phyloP scores from a whole-genome alignment of 257 asterid species.

The Solanum lignicaule region DNA sequence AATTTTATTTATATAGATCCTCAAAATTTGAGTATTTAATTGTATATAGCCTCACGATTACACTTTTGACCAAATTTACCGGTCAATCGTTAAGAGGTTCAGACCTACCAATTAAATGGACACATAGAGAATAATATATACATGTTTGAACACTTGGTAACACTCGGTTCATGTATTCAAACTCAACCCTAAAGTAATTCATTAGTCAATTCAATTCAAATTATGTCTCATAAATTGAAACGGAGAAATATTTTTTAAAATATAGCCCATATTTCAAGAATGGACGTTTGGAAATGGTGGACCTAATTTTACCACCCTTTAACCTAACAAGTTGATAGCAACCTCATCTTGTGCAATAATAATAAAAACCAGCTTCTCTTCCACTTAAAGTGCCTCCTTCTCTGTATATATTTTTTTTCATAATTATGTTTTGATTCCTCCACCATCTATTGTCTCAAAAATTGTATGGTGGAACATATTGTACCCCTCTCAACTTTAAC shows the following conservation, averaged over 20 bases:
- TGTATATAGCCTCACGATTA: neutral
- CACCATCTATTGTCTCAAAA: slow-evolving; percentile 13
- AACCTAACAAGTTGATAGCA: slow-evolving; percentile 11
- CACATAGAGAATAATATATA: neutral
- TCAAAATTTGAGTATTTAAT: neutral
- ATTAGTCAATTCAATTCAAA: neutral
- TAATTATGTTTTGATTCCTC: slow-evolving; percentile 10
- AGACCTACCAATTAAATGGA: neutral
- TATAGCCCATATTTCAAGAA: neutral
- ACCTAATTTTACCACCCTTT: slow-evolving; percentile 4
- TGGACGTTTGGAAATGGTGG: slow-evolving; percentile 16
- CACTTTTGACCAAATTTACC: neutral
- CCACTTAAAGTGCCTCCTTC: slow-evolving; percentile 11
- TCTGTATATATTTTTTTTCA: neutral
- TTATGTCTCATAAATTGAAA: neutral
- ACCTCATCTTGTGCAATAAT: slow-evolving; percentile 2
- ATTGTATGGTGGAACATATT: neutral
- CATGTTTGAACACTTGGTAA: neutral
- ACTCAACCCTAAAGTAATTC: neutral
- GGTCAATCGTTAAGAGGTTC: neutral
- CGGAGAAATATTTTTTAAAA: accelerated
- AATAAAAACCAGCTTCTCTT: neutral
- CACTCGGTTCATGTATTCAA: neutral
- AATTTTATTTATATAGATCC: neutral
- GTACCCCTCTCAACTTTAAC: neutral